Conservation (phyloP, 768 basidiomycete species). For the Cystofilobasidium ferigula region DNA sequence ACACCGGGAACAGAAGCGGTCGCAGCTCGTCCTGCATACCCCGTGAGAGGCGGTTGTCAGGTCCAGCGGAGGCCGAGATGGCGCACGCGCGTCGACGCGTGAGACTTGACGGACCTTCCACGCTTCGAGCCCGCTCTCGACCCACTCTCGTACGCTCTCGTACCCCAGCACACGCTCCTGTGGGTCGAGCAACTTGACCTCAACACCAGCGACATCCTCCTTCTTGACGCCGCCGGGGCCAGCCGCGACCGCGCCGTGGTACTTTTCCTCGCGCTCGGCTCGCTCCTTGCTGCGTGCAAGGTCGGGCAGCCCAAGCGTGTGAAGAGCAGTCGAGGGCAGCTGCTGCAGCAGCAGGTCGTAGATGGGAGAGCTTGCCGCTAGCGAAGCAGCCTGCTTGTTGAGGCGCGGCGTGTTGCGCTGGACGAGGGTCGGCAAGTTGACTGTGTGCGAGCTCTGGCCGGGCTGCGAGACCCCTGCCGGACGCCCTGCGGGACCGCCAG, state of each 20-base stretch:
- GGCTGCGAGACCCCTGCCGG: neutral
- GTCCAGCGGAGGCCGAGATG: neutral
- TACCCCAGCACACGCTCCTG: slow-evolving; percentile 37
- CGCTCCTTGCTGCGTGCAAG: slow-evolving; percentile 7
- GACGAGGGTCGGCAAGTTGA: slow-evolving; percentile 16
- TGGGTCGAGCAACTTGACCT: slow-evolving; percentile 33
- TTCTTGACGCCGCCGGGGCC: slow-evolving; percentile 9
- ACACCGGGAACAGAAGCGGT: slow-evolving; percentile 87
- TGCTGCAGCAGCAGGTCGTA: slow-evolving; percentile 23
- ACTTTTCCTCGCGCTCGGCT: neutral
- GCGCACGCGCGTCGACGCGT: neutral
- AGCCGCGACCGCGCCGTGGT: neutral
- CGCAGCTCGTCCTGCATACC: slow-evolving; percentile 70
- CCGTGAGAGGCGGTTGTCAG: neutral
- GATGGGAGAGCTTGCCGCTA: slow-evolving; percentile 5
- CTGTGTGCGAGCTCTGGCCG: slow-evolving; percentile 10
- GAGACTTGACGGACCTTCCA: slow-evolving; percentile 35
- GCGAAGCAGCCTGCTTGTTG: neutral
- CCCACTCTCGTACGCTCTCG: slow-evolving; percentile 35
- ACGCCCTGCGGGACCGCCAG: neutral
- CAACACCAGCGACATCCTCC: slow-evolving; percentile 3
- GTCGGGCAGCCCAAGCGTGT: slow-evolving; percentile 9
- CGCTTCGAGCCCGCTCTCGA: slow-evolving; percentile 37
- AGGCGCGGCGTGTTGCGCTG: slow-evolving; percentile 13
- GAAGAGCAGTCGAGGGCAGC: slow-evolving; percentile 13